Conservation (phyloP, 2,329 filamentous ascomycete species). For the Cryphonectria radicalis region DNA sequence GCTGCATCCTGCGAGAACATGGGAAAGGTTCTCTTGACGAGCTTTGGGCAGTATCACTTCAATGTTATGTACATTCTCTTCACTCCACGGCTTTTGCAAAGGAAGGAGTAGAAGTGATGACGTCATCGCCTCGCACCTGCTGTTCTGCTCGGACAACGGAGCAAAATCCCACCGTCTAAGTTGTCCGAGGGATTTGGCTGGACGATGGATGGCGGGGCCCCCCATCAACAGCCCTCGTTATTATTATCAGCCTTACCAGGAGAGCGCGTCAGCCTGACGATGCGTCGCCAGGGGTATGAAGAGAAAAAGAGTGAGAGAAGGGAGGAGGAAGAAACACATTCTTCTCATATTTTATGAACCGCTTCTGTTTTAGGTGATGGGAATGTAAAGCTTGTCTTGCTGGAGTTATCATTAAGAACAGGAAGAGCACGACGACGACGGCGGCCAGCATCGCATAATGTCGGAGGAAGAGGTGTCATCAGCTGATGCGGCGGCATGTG, state of each 20-base stretch:
- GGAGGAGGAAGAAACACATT: not conserved
- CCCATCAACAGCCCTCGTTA: not conserved
- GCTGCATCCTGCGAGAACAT: not conserved
- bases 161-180: slow-evolving; percentile 32
- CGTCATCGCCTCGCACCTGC: slow-evolving; percentile 12
- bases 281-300: slow-evolving; percentile 2
- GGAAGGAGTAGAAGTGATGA: slow-evolving; percentile 1
- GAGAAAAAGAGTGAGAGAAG: not conserved
- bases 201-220: not conserved
- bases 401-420: not conserved
- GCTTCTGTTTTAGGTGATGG: too few relatives aligned
- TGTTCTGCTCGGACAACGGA: slow-evolving; percentile 30
- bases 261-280: not conserved
- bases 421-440: not conserved
- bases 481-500: slow-evolving; percentile 21
- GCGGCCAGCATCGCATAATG: slow-evolving; percentile 24
- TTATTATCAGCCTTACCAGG: slow-evolving; percentile 5
- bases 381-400: not conserved
- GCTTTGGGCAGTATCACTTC: too few relatives aligned
- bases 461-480: slow-evolving; percentile 28
- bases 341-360: too few relatives aligned
- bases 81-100: too few relatives aligned
- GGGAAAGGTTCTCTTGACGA: not conserved
- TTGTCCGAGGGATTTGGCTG: slow-evolving; percentile 28
- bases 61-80: not conserved